A percentile compares a stretch with the other conserved stretches of the same genome.
These are phyloP conservation scores for Solanum chacoense DNA, from an alignment of 305 asterid species.

Conservation along the genomic window DNA sequence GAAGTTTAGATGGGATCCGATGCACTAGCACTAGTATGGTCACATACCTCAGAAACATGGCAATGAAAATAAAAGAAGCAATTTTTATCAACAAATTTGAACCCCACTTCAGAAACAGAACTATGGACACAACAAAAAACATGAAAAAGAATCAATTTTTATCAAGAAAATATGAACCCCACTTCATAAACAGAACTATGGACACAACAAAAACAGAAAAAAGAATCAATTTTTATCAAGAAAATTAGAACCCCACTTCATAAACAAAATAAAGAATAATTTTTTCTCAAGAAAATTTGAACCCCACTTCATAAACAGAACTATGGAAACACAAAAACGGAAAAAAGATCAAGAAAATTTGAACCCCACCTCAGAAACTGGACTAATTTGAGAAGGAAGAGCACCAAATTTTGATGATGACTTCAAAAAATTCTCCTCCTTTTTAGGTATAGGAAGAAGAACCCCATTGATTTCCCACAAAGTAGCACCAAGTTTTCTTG, in stretches of 20 bases:
- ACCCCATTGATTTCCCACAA: slow-evolving; percentile 58
- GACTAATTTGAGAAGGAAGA: slow-evolving; percentile 22
- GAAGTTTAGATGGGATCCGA: not conserved
- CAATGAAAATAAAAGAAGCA: not conserved
- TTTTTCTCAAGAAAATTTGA: not conserved
- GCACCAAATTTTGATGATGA: slow-evolving; percentile 26
- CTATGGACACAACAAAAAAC: not conserved
- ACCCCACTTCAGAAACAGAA: not conserved
- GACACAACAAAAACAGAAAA: not conserved
- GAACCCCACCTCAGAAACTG: slow-evolving; percentile 44
- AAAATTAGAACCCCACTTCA: not conserved
- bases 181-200: not conserved
- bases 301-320: slow-evolving; percentile 42
- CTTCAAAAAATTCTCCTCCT: slow-evolving; percentile 24
- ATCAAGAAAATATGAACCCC: not conserved
- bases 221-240: not conserved
- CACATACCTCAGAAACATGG: not conserved
- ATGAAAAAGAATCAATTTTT: not conserved
- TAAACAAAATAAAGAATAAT: not conserved
- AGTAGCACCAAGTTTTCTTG: slow-evolving; percentile 52
- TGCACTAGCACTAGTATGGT: not conserved
- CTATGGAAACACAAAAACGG: no score
- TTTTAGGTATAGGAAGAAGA: slow-evolving; percentile 28
- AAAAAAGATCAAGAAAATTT: not conserved
- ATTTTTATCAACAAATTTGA: not conserved